Evolutionary conservation across 495 filamentous ascomycete species (phyloP), one percentile per base, ranked within the genome.

Genomic region (Niebla homalea): DNA sequence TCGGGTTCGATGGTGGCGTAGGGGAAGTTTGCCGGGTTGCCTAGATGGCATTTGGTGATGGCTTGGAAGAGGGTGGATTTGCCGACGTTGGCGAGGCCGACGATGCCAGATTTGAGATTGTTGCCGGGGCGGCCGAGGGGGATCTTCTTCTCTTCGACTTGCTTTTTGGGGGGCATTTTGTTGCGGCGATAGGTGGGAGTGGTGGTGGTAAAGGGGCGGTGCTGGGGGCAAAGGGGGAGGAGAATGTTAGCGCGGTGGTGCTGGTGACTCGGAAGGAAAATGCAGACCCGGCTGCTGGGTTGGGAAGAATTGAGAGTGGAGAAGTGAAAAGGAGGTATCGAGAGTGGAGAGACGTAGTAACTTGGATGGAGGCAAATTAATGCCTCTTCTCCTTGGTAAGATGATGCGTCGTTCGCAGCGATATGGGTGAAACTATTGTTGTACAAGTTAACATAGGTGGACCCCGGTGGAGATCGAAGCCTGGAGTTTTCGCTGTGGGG

Each of bases 1-100:
- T 99, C 93, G 19, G 93, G 93, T 59, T 97, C 88, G 65, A 99
- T 97, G 58, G 93, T 99, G 57, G 93, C 93, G 72, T 90, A 99
- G 18, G 93, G 93, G 65, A 96, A 99, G 75, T 99, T 99, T 68
- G 92, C 93, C 57, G 93, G 93, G 73, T 99, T 99, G 71, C 93
- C 93, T 59, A 99, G 78, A 55, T 80, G 81, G 68, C 84, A 96
- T 75, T 94, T 96, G 55, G 93, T 99, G 73, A 99, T 95, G 57
- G 93, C 89, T 71, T 99, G 93, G 76, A 99, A 99, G 60, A 99
- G 83, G 21, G 93, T 99, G 51, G 93, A 99, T 71, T 99, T 99
- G 64, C 93, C 93, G 56, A 99, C 93, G 68, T 99, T 99, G 62
- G 93, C 93, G 64, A 99, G 82, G 69, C 93, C 93, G 64, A 98